phyloP scores from a whole-genome alignment of 2,329 filamentous ascomycete genomes.

The Aspergillus candidus region DNA sequence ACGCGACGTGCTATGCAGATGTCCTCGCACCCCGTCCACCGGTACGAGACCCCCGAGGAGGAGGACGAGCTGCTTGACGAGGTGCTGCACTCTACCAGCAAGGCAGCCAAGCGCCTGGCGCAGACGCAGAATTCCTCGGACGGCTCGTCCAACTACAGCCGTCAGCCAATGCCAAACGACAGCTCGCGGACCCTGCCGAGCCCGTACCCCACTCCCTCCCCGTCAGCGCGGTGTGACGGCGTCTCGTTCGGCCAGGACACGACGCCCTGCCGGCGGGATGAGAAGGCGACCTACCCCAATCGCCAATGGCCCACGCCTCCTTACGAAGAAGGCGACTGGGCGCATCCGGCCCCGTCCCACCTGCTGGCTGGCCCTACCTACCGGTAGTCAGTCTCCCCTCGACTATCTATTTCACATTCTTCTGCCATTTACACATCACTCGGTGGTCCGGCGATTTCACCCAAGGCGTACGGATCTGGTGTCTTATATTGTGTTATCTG shows the following conservation, averaged over 20 bases:
- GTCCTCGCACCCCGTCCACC: conserved; percentile 66
- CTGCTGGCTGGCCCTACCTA: conserved; percentile 59
- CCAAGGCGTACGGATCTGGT: conserved; percentile 28
- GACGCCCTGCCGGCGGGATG: conserved; percentile 57
- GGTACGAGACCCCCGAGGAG: conserved; percentile 92
- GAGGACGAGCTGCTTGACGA: conserved; percentile 95
- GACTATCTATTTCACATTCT: conserved; percentile 10
- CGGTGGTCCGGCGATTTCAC: conserved; percentile 16
- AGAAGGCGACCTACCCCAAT: conserved; percentile 46
- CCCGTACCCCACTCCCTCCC: conserved; percentile 65
- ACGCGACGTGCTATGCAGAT: conserved; percentile 68
- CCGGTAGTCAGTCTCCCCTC: conserved; percentile 21
- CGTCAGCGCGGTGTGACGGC: conserved; percentile 77
- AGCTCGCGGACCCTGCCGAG: conserved; percentile 33
- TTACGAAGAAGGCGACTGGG: conserved; percentile 92
- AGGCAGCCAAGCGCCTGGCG: conserved; percentile 66
- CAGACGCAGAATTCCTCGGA: conserved; percentile 30
- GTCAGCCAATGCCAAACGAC: conserved; percentile 22
- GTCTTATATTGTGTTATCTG: conserved; percentile 17
- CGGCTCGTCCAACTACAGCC: conserved; percentile 53
- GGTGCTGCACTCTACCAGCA: conserved; percentile 69
- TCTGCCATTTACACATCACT: conserved; percentile 14
- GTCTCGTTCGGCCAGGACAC: conserved; percentile 60
- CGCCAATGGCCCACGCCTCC: conserved; percentile 92
- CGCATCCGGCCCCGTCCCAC: conserved; percentile 70